Evolutionary conservation across 768 basidiomycete species (phyloP).

Genomic region (Pisolithus albus): DNA sequence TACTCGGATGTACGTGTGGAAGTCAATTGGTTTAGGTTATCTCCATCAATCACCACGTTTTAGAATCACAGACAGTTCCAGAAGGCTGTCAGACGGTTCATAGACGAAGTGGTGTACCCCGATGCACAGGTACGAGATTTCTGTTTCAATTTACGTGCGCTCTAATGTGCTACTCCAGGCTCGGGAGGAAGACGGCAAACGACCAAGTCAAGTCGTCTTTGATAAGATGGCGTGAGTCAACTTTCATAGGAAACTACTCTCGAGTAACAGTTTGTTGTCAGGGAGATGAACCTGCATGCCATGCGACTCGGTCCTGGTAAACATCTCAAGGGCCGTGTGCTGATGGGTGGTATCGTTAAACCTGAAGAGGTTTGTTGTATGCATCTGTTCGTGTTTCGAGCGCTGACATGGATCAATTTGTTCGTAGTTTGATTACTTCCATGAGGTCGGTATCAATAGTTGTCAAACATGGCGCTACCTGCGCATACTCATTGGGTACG

Average conservation of each 20-base stretch:
- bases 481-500: neutral
- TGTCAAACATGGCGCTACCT: neutral
- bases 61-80: slow-evolving; percentile 46
- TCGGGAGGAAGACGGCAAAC: slow-evolving; percentile 87
- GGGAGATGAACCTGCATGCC: slow-evolving; percentile 68
- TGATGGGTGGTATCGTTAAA: slow-evolving; percentile 68
- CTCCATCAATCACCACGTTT: slow-evolving; percentile 5
- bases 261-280: slow-evolving; percentile 14
- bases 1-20: slow-evolving; percentile 49
- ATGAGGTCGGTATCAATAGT: slow-evolving; percentile 48
- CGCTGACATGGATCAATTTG: slow-evolving; percentile 6
- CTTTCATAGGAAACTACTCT: neutral
- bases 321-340: slow-evolving; percentile 68
- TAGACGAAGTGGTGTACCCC: slow-evolving; percentile 58
- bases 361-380: slow-evolving; percentile 55
- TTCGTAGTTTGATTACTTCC: slow-evolving; percentile 59
- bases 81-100: slow-evolving; percentile 47
- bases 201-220: slow-evolving; percentile 68
- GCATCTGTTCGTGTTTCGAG: slow-evolving; percentile 2
- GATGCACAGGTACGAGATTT: slow-evolving; percentile 27
- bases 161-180: slow-evolving; percentile 27
- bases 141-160: slow-evolving; percentile 13
- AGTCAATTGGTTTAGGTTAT: neutral
- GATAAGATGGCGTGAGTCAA: slow-evolving; percentile 69
- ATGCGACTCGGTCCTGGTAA: slow-evolving; percentile 91